These are phyloP conservation scores for Plectranthus barbatus DNA, from an alignment of 257 asterid genomes.

Conservation along the genomic window DNA sequence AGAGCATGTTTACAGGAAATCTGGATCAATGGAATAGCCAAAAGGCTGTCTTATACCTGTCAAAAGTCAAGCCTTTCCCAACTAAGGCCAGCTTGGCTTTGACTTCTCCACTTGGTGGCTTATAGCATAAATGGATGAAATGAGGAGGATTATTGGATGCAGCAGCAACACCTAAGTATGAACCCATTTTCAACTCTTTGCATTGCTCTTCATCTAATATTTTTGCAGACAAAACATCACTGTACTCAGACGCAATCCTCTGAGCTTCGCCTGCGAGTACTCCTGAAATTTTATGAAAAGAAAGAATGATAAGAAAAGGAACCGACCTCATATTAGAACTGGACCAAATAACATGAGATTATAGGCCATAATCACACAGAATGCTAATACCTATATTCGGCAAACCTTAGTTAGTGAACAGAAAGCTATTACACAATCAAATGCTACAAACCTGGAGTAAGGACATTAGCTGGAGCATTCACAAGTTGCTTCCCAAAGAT, in stretches of 20 bases:
- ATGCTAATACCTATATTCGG: too few species aligned
- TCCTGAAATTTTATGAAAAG: conserved; percentile 31
- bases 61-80: conserved; percentile 98
- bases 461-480: conserved; percentile 93
- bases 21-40: neutral
- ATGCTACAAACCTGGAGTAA: conserved; percentile 77
- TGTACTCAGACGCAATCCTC: conserved; percentile 64
- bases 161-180: conserved; percentile 90
- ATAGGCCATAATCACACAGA: neutral
- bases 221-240: conserved; percentile 80
- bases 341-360: neutral
- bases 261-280: conserved; percentile 82
- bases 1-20: neutral
- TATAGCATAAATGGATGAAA: conserved; percentile 89
- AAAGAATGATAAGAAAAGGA: neutral
- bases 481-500: conserved; percentile 84
- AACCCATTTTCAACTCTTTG: conserved; percentile 97
- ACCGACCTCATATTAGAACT: neutral
- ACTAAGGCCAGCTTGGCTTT: conserved; percentile 84
- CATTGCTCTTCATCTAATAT: conserved; percentile 88
- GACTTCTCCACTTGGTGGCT: conserved; percentile 68
- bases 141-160: conserved; percentile 92
- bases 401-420: neutral
- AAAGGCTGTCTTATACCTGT: conserved; percentile 45
- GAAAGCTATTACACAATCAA: neutral